Base-by-base conservation (phyloP, 257 asterid species). In the Ligustrum vulgare region DNA sequence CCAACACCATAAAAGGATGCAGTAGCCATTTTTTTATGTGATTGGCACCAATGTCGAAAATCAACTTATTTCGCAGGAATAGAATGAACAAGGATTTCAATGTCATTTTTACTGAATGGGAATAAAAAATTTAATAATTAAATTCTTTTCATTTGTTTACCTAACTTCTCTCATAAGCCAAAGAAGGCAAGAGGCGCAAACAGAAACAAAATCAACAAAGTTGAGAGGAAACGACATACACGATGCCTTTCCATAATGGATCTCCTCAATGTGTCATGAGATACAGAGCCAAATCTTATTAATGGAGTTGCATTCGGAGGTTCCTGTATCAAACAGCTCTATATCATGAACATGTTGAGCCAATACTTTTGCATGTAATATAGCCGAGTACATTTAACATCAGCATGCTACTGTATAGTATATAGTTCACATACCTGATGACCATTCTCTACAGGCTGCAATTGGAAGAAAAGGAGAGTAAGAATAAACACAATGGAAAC, bases 361-460 rank as follows among this genome's bases (percentile, higher is more conserved):
- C 65, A 60, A 62, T 47, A 13, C 36, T 41, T 63, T 74, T 62
- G 47, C 8, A 7, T 22, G 64, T 73, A 33, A 32, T 69, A 20
- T 22, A 35, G 70, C 54, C 63, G 54, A 77, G 65, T 71, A n/a
- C 43, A 67, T 32, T 62, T 71, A 79, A 67, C 69, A 41, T 58
- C 31, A 69, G 72, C 6, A 3, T 49, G 68, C 49, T 25, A 63
- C 72, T 62, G 35, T 67, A 70, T 72, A 60, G 18, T 18, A 63
- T 18, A 63, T 77, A 72, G 31, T 81, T 62, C 60, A 87, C 93
- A 88, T 84, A 93, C 97, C 74, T 74, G 84, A 79, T 89, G 83
- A 43, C 93, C 97, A 75, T 89, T 88, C 85, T 91, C 97, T 67
- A 37, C 58, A 63, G 88, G 80, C 98, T 87, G 94, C 86, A 82